Conservation (phyloP, 2,329 filamentous ascomycete genomes). For the Aspergillus clavatus region DNA sequence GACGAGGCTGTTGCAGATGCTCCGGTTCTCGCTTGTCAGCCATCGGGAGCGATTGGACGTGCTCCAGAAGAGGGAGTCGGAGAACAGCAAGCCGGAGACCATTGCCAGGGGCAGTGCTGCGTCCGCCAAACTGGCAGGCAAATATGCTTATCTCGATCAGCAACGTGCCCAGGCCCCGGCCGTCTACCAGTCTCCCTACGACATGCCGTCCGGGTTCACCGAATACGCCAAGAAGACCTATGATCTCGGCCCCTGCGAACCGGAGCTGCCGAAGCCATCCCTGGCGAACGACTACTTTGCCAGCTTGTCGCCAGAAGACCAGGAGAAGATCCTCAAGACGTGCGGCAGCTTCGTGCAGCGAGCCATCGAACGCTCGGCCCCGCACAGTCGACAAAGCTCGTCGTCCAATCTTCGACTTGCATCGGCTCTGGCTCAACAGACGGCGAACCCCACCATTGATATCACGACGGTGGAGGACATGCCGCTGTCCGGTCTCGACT, state of each 20-base stretch:
- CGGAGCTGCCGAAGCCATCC: slow-evolving; percentile 35
- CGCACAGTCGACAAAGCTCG: slow-evolving; percentile 35
- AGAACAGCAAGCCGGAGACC: slow-evolving; percentile 29
- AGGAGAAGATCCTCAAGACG: slow-evolving; percentile 41
- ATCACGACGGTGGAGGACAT: slow-evolving; percentile 39
- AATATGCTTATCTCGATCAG: slow-evolving; percentile 38
- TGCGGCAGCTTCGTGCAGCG: slow-evolving; percentile 40
- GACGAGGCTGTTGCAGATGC: slow-evolving; percentile 40
- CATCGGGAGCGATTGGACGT: slow-evolving; percentile 37
- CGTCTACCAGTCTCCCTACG: slow-evolving; percentile 42
- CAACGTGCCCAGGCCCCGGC: slow-evolving; percentile 34
- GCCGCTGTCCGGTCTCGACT: slow-evolving; percentile 33
- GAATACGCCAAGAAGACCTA: slow-evolving; percentile 40
- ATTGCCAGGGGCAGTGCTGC: slow-evolving; percentile 28
- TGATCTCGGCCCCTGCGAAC: slow-evolving; percentile 30
- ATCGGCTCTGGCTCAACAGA: slow-evolving; percentile 37
- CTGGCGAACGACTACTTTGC: slow-evolving; percentile 41
- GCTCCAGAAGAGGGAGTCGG: slow-evolving; percentile 36
- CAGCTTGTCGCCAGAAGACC: slow-evolving; percentile 35
- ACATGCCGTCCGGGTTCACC: slow-evolving; percentile 40
- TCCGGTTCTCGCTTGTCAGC: slow-evolving; percentile 40
- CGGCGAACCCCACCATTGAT: slow-evolving; percentile 39
- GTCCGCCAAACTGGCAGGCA: slow-evolving; percentile 31
- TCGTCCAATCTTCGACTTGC: slow-evolving; percentile 36
- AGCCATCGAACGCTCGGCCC: slow-evolving; percentile 33